Conservation (phyloP, 805 yeast genomes). For the Saccharomycopsis sp. region DNA sequence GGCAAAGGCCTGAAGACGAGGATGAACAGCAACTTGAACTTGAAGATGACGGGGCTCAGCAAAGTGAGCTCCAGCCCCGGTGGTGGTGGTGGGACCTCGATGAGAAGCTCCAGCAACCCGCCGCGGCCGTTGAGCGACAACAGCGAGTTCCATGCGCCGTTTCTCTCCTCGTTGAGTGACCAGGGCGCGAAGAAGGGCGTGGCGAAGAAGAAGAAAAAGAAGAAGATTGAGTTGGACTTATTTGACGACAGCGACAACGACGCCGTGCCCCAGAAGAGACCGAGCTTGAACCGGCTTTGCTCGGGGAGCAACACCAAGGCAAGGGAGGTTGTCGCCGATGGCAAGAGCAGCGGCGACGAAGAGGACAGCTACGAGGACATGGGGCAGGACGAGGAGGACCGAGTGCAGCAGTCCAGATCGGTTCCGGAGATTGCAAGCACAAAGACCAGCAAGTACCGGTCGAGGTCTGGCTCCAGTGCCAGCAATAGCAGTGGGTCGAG, state of each 20-base stretch:
- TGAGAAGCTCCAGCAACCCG: conserved; percentile 3
- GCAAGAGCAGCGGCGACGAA: conserved; percentile 1
- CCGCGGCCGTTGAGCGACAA: too few relatives aligned
- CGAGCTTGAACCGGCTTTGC: too few relatives aligned
- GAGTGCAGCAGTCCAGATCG: too few relatives aligned
- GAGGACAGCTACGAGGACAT: conserved; percentile 2
- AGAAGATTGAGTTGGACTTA: conserved; percentile 10
- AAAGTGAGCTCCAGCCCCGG: conserved; percentile 15
- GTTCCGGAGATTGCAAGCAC: too few relatives aligned
- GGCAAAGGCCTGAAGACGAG: conserved; percentile 10
- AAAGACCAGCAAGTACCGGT: too few relatives aligned
- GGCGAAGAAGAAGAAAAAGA: conserved; percentile 1
- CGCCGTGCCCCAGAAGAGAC: too few relatives aligned
- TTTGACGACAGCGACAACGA: conserved; percentile 12
- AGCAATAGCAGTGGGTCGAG: too few relatives aligned
- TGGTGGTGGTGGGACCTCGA: neutral
- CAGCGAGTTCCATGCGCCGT: too few relatives aligned
- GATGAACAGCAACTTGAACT: neutral
- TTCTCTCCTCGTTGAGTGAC: neutral
- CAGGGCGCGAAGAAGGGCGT: too few relatives aligned
- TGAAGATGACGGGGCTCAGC: conserved; percentile 13
- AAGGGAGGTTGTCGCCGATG: neutral
- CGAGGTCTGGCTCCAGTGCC: too few relatives aligned
- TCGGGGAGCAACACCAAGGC: neutral
- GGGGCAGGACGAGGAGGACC: conserved; percentile 8